Percentiles rank a stretch among this genome's conserved stretches.
These are phyloP conservation scores for Allium sativum DNA, from an alignment of 106 monocot species.

Conservation along the genomic window DNA sequence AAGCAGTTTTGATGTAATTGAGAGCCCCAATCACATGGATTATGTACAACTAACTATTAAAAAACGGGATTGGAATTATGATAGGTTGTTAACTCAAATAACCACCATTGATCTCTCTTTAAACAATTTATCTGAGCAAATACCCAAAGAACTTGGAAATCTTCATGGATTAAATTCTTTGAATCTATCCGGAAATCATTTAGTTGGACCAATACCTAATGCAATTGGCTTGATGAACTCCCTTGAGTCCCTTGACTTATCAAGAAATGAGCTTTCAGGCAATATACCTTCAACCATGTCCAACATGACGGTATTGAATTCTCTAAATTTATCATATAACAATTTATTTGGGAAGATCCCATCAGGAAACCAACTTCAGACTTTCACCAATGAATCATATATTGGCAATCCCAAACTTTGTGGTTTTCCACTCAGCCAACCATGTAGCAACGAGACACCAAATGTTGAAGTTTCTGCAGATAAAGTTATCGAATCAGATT, in stretches of 20 bases:
- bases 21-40: not conserved
- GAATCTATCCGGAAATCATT: not conserved
- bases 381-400: slow-evolving; percentile 12
- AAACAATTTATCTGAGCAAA: not conserved
- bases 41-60: not conserved
- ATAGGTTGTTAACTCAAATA: not conserved
- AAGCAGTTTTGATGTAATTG: not conserved
- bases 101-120: slow-evolving; percentile 1
- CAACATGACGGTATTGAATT: not conserved
- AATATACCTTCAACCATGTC: slow-evolving; percentile 17
- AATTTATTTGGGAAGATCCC: slow-evolving; percentile 18
- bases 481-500: not conserved
- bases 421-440: slow-evolving; percentile 4
- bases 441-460: not conserved
- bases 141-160: not conserved
- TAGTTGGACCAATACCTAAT: not conserved
- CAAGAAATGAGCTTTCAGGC: slow-evolving; percentile 18
- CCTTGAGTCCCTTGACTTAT: slow-evolving; percentile 21
- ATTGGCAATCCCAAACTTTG: slow-evolving; percentile 17
- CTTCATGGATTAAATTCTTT: not conserved
- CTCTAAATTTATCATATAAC: slow-evolving; percentile 10
- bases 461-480: not conserved
- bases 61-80: not conserved
- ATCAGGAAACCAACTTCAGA: slow-evolving; percentile 7
- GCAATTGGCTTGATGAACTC: not conserved